Conservation (phyloP, 805 yeast species). For the Pichia ethanolica region DNA sequence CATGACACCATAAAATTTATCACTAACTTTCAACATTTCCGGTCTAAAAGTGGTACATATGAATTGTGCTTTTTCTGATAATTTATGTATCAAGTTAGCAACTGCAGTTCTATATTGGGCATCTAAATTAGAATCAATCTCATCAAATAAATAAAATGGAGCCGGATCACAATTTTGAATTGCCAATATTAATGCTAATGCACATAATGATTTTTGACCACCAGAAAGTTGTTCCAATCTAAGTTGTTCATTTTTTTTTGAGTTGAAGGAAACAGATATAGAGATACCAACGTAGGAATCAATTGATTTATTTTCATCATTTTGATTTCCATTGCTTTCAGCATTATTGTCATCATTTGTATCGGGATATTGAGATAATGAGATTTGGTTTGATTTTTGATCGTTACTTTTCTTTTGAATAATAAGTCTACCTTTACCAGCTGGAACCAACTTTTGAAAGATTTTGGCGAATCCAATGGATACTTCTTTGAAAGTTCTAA, state of each 20-base stretch:
- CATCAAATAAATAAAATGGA: slow-evolving; percentile 93
- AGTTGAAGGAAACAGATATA: slow-evolving; percentile 82
- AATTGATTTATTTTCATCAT: slow-evolving; percentile 21
- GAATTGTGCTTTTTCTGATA: slow-evolving; percentile 74
- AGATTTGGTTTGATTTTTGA: slow-evolving; percentile 3
- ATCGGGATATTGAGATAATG: slow-evolving; percentile 13
- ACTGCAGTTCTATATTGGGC: slow-evolving; percentile 86
- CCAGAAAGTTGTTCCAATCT: slow-evolving; percentile 90
- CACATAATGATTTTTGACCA: slow-evolving; percentile 96
- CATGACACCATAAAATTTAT: slow-evolving; percentile 80
- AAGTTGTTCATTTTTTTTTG: slow-evolving; percentile 77
- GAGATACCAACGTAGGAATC: slow-evolving; percentile 75
- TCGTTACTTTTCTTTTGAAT: slow-evolving; percentile 41
- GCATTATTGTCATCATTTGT: slow-evolving; percentile 13
- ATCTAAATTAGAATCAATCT: slow-evolving; percentile 93
- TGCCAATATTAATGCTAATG: slow-evolving; percentile 87
- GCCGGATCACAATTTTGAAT: slow-evolving; percentile 95
- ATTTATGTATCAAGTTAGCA: slow-evolving; percentile 60
- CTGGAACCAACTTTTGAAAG: slow-evolving; percentile 76
- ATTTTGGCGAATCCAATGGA: slow-evolving; percentile 65
- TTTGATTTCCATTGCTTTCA: slow-evolving; percentile 9
- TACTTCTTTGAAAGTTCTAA: slow-evolving; percentile 68
- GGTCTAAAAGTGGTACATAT: slow-evolving; percentile 95
- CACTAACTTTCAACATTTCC: slow-evolving; percentile 83
- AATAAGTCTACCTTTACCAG: slow-evolving; percentile 67